Conservation (phyloP, 1,139 yeast genomes). For the Yamadazyma buinensis region DNA sequence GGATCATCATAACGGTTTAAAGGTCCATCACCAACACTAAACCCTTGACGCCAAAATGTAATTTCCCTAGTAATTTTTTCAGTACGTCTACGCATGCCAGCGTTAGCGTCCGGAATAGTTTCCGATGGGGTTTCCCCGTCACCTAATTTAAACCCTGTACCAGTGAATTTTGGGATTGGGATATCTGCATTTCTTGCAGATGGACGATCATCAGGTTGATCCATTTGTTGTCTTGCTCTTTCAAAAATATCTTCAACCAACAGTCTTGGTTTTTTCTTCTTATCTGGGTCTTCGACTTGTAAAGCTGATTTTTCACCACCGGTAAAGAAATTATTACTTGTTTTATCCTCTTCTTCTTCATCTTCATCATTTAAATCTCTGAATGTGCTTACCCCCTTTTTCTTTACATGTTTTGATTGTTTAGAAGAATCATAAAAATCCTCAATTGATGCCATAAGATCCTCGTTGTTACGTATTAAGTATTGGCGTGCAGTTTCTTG, state of each 20-base stretch:
- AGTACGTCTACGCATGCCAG: constrained; percentile 26
- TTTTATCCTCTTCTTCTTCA: constrained; percentile 60
- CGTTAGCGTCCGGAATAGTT: constrained; percentile 27
- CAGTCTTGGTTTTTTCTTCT: constrained; percentile 39
- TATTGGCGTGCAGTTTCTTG: constrained; percentile 41
- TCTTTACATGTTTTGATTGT: constrained; percentile 6
- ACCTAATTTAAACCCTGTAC: constrained; percentile 83
- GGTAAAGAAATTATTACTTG: constrained; percentile 76
- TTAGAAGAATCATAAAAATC: constrained; percentile 32
- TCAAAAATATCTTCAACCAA: constrained; percentile 45
- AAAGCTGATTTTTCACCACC: constrained; percentile 95
- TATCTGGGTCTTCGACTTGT: constrained; percentile 85
- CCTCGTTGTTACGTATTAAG: constrained; percentile 35
- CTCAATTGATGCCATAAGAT: constrained; percentile 40
- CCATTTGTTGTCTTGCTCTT: constrained; percentile 42
- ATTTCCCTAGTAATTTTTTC: constrained; percentile 66
- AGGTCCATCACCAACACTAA: constrained; percentile 88
- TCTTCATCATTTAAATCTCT: constrained; percentile 45
- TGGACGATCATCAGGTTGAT: constrained; percentile 42
- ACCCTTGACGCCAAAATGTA: constrained; percentile 96
- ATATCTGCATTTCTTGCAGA: constrained; percentile 22
- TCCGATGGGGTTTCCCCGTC: constrained; percentile 49
- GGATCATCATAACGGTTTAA: constrained; percentile 90
- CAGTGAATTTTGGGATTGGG: constrained; percentile 37
- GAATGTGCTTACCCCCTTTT: constrained; percentile 39